These are phyloP conservation scores for Metarhizium anisopliae DNA, from an alignment of 2,329 filamentous ascomycete species.

Conservation along the genomic window DNA sequence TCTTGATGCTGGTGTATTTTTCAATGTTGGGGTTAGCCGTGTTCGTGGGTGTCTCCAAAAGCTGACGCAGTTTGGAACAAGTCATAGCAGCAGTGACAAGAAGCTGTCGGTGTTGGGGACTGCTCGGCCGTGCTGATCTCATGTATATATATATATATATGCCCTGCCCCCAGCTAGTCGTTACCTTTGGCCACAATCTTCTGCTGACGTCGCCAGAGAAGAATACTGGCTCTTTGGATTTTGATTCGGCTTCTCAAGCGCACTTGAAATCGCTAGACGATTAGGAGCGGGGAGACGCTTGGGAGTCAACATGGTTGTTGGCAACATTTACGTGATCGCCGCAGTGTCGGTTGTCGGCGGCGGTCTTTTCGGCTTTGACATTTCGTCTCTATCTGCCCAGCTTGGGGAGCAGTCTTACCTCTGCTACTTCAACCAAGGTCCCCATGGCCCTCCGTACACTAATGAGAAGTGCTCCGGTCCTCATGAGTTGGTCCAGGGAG, in stretches of 20 bases:
- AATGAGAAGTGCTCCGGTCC: slow-evolving; percentile 24
- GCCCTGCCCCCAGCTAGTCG: background rate
- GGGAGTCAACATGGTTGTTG: slow-evolving; percentile 16
- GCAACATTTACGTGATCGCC: slow-evolving; percentile 27
- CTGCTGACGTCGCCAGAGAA: background rate
- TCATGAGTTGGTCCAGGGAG: slow-evolving; percentile 36
- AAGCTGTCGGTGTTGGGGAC: background rate
- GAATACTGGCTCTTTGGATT: background rate
- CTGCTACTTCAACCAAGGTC: slow-evolving; percentile 30
- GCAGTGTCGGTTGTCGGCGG: slow-evolving; percentile 28
- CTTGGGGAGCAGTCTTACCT: slow-evolving; percentile 25
- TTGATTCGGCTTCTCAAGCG: background rate
- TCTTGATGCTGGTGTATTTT: background rate
- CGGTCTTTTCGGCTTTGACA: slow-evolving; percentile 58
- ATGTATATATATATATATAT: background rate
- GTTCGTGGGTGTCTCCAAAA: background rate
- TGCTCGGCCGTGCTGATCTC: background rate
- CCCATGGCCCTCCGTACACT: slow-evolving; percentile 20
- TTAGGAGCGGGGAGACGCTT: background rate
- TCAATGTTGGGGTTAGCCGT: background rate
- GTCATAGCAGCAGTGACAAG: background rate
- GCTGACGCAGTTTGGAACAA: background rate
- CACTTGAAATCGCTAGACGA: background rate
- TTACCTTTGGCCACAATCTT: too few relatives aligned
- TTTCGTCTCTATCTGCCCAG: slow-evolving; percentile 45